phyloP scores from a whole-genome alignment of 257 asterid genomes.

The Asclepias syriaca region DNA sequence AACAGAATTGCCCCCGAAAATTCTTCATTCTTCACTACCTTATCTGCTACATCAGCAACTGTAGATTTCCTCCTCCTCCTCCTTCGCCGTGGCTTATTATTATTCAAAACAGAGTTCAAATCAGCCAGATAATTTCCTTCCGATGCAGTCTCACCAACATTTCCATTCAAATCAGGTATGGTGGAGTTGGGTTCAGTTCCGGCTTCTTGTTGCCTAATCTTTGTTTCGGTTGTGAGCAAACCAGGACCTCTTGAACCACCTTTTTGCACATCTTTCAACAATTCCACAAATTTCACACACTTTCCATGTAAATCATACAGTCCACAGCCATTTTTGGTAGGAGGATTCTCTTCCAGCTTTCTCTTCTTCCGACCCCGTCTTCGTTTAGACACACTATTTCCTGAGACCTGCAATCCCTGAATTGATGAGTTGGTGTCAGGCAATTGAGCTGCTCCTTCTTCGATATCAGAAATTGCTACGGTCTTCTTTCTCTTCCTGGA shows the following conservation, averaged over 20 bases:
- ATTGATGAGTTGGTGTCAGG: conserved; percentile 33
- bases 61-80: conserved; percentile 22
- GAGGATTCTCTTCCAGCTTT: conserved; percentile 10
- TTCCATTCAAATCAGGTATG: conserved; percentile 72
- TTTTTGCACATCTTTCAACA: conserved; percentile 22
- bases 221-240: conserved; percentile 17
- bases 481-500: conserved; percentile 24
- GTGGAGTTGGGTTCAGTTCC: conserved; percentile 21
- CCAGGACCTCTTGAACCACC: conserved; percentile 19
- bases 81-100: conserved; percentile 25
- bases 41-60: conserved; percentile 12
- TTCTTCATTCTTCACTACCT: conserved; percentile 16
- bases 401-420: conserved; percentile 29
- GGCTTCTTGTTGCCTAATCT: background rate
- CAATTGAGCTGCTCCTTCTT: conserved; percentile 19
- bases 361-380: conserved; percentile 27
- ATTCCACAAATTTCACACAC: conserved; percentile 22
- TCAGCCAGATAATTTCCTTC: conserved; percentile 26
- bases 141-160: conserved; percentile 20
- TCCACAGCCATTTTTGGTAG: conserved; percentile 4
- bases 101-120: conserved; percentile 18
- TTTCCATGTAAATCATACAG: conserved; percentile 15
- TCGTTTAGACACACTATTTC: conserved; percentile 21
- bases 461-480: conserved; percentile 19
- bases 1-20: conserved; percentile 9